These are phyloP conservation scores for Moringa oleifera DNA, from an alignment of 345 rosid species.

Conservation along the genomic window DNA sequence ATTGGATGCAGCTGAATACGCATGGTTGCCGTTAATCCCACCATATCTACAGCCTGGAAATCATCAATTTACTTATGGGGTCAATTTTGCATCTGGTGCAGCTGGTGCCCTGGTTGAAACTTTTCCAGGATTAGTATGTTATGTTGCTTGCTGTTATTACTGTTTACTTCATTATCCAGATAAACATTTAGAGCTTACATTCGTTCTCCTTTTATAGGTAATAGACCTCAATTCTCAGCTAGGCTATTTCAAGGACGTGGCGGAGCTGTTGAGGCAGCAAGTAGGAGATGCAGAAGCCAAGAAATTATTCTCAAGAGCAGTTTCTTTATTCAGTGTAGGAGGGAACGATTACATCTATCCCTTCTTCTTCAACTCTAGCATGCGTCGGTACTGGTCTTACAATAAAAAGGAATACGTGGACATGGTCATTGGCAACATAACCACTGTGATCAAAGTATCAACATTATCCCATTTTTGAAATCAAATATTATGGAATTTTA, in stretches of 20 bases:
- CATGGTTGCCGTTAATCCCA: conserved; percentile 38
- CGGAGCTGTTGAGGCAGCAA: conserved; percentile 19
- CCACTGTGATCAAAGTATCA: conserved; percentile 25
- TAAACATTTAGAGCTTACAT: no score
- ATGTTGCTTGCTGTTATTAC: background rate
- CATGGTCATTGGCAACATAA: conserved; percentile 32
- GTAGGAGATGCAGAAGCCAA: conserved; percentile 28
- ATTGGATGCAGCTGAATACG: conserved; percentile 40
- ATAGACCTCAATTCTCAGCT: conserved; percentile 34
- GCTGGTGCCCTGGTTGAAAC: background rate
- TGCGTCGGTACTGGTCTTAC: conserved; percentile 10
- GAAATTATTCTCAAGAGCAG: conserved; percentile 29
- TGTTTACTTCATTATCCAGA: no score
- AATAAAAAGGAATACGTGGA: conserved; percentile 17
- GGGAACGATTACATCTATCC: conserved; percentile 26
- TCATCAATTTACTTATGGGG: conserved; percentile 26
- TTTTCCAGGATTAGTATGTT: background rate
- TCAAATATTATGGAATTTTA: no score
- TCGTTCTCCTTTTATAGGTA: conserved; percentile 17
- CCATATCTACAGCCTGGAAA: conserved; percentile 37
- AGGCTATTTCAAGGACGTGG: conserved; percentile 29
- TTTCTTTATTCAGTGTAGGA: conserved; percentile 40
- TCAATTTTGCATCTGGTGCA: conserved; percentile 41
- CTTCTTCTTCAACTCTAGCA: conserved; percentile 15
- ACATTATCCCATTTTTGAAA: no score